Evolutionary conservation across 192 early-diverging fungal species (phyloP).

Genomic region (Coemansia sp.): DNA sequence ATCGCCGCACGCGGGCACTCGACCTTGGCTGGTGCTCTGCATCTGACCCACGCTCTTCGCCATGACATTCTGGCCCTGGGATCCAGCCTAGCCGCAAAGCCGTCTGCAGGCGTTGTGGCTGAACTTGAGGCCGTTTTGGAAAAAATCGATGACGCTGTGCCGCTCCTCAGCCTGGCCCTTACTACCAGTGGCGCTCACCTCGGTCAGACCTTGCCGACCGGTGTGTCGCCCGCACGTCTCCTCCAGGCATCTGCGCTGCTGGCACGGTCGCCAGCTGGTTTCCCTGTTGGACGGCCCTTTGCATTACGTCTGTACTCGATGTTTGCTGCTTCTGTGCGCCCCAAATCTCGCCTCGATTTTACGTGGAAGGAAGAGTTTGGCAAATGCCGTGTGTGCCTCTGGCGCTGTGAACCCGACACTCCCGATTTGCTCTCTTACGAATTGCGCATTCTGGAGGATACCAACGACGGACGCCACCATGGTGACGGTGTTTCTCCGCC

Average conservation of each 20-base stretch:
- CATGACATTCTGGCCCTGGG: slow-evolving; percentile 55
- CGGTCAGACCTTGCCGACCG: slow-evolving; percentile 40
- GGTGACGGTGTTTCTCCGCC: slow-evolving; percentile 32
- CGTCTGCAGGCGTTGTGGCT: background rate
- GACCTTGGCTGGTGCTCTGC: slow-evolving; percentile 56
- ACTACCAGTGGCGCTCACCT: slow-evolving; percentile 53
- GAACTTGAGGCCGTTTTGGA: slow-evolving; percentile 30
- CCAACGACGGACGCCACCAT: slow-evolving; percentile 76
- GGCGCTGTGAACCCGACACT: slow-evolving; percentile 4
- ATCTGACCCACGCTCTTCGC: slow-evolving; percentile 55
- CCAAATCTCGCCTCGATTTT: slow-evolving; percentile 57
- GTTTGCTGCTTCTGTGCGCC: slow-evolving; percentile 63
- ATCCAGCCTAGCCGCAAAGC: background rate
- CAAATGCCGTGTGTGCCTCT: slow-evolving; percentile 49
- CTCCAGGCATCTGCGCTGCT: slow-evolving; percentile 57
- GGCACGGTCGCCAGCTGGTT: slow-evolving; percentile 10
- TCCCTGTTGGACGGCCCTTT: slow-evolving; percentile 48
- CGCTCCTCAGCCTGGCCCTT: slow-evolving; percentile 56
- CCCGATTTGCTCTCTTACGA: slow-evolving; percentile 47
- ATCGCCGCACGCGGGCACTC: slow-evolving; percentile 63
- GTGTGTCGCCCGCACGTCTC: slow-evolving; percentile 57
- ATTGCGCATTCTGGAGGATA: slow-evolving; percentile 60
- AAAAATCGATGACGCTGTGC: slow-evolving; percentile 54
- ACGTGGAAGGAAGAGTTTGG: slow-evolving; percentile 83
- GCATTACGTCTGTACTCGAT: slow-evolving; percentile 62